These are phyloP conservation scores for Prosopis cineraria DNA, from an alignment of 306 rosid genomes.

Conservation along the genomic window DNA sequence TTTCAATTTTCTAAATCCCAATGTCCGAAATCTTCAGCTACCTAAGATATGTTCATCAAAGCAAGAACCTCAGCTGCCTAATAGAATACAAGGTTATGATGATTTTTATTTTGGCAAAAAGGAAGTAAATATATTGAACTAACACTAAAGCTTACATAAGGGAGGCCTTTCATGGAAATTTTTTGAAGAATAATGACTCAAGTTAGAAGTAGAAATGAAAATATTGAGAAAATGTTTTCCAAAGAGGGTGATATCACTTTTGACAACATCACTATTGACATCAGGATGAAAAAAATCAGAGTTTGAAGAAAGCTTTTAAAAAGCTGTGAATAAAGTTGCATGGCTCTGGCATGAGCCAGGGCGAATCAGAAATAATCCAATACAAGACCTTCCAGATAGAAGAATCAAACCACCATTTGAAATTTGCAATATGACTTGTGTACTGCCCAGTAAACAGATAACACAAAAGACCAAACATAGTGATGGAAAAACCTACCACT, in stretches of 20 bases:
- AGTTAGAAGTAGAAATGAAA: too few species aligned
- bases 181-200: not conserved
- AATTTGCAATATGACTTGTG: not conserved
- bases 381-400: too few species aligned
- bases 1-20: constrained; percentile 28
- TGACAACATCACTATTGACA: too few species aligned
- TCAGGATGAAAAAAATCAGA: too few species aligned
- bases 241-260: too few species aligned
- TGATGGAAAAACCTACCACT: constrained; percentile 49
- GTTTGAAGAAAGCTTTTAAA: too few species aligned
- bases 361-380: too few species aligned
- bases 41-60: constrained; percentile 29
- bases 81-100: not conserved
- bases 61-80: constrained; percentile 35
- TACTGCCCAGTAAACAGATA: not conserved
- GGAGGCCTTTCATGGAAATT: not conserved
- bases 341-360: too few species aligned
- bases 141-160: not conserved
- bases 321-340: too few species aligned
- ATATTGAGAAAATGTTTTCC: too few species aligned
- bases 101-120: not conserved
- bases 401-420: not conserved
- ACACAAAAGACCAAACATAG: constrained; percentile 7
- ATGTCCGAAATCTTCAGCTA: constrained; percentile 27
- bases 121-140: not conserved